A percentile compares a stretch with the other conserved stretches of the same genome.
These are phyloP conservation scores for Medicago ruthenica DNA, from an alignment of 306 rosid species.

Conservation along the genomic window DNA sequence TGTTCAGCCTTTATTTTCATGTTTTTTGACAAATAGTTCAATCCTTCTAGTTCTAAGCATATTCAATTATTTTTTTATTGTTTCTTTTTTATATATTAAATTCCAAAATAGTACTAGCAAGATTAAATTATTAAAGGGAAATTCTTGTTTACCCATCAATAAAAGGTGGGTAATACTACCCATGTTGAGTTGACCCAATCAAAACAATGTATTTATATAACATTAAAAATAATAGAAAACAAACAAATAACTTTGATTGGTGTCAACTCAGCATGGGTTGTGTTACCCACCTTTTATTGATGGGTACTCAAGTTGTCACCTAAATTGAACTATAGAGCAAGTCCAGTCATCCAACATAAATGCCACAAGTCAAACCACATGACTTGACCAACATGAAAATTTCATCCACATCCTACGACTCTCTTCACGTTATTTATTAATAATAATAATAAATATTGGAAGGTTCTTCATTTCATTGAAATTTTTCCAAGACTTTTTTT, in stretches of 20 bases:
- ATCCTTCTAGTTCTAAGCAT: background rate
- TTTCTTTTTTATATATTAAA: no score
- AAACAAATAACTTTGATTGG: no score
- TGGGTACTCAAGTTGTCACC: no score
- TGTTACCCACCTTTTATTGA: no score
- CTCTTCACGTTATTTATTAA: background rate
- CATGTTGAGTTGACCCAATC: no score
- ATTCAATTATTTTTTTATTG: background rate
- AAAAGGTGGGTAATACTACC: no score
- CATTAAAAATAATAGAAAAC: no score
- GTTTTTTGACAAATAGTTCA: background rate
- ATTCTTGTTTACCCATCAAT: no score
- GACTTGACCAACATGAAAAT: conserved; percentile 36
- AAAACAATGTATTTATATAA: no score
- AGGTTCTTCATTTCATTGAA: conserved; percentile 12
- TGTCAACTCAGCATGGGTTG: no score
- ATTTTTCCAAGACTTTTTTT: conserved; percentile 17
- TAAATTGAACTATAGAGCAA: background rate
- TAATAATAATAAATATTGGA: background rate
- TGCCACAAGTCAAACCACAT: conserved; percentile 4
- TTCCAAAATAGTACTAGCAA: background rate
- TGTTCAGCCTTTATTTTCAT: background rate
- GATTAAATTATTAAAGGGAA: no score
- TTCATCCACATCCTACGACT: background rate
- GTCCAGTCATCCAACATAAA: conserved; percentile 2